Evolutionary conservation across 345 rosid species (phyloP), one percentile per base, ranked within the genome.

Genomic region (Syzygium aqueum): DNA sequence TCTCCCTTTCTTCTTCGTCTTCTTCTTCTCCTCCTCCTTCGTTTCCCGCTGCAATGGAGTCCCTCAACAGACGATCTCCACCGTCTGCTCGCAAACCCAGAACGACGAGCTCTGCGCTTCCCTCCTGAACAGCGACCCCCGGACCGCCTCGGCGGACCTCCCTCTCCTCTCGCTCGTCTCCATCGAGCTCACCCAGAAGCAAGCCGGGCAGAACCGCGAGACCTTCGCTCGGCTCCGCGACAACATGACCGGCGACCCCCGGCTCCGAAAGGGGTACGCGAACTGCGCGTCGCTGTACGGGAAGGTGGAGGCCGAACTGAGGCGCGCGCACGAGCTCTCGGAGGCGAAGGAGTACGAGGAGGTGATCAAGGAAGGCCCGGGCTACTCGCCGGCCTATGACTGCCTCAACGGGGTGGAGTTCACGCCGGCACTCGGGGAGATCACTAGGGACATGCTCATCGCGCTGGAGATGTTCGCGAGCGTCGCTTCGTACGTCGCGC

Each of bases 391-490:
- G 22, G 86, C 84, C 22, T 88, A 85, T 84, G 53, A 57, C 49
- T 91, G 92, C 53, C 88, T 88, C 23, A 91, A 91, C 30, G 92
- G 91, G 25, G 83, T 88, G 54, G 87, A 88, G 21, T 61, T 54
- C 23, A 43, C 56, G 85, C 57, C 50, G 11, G 84, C 87, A 8
- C 89, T 91, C 2, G 85, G 86, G 43, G 67, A 52, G 21, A 65
- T 73, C 82, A 87, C 91, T 37, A 86, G 57, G 73, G 90, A 91
- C 77, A 91, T 87, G 92, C 89, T 91, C 65, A 89, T 89, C 19
- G 87, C 84, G 22, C 78, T 85, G 52, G 63, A 89, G 53, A 88
- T 87, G 83, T 88, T 89, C 11, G 9, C 52, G n/a, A 54, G 77
- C 65, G 89, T 85, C 63, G 87, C 88, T 30, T n/a, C 84, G 19